Evolutionary conservation across 495 filamentous ascomycete species (phyloP), one percentile per base, ranked within the genome.

Genomic region (Penicillium cosmopolitanum): DNA sequence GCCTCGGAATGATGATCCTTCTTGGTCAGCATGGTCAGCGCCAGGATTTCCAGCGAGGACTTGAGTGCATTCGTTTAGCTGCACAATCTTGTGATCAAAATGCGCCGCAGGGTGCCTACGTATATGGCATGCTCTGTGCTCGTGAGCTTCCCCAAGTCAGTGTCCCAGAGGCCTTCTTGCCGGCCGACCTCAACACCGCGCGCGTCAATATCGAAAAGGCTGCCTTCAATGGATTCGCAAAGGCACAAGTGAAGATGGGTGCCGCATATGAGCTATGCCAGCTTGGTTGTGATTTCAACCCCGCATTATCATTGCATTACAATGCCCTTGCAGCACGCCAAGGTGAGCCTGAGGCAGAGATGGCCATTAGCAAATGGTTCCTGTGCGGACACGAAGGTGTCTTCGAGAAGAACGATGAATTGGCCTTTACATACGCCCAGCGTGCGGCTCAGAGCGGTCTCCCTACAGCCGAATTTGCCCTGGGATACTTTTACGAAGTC

Each of bases 341-440:
- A 73, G 87, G 87, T 9, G 92, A 97, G 65, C 76, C 90, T 0
- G 95, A 98, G 66, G 95, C 94, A 1, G 91, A 96, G 53, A 92
- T 98, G 84, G 92, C 93, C 23, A 94, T 98, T 58, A 97, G 93
- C 68, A 96, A 97, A 74, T 98, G 95, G 95, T 98, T 98, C 74
- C 80, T 98, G 25, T 97, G 95, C 67, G 95, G 95, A 8, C 91
- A 93, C 62, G 93, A 98, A 68, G 86, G 86, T 23, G 80, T 93
- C 6, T 97, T 98, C 68, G 84, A 90, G 42, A 98, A 97, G 80
- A 97, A 96, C 66, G 96, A 98, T 73, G 88, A 90, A 62, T 77
- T 98, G 10, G 96, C 95, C 5, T 98, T 90, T 70, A 88, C 83
- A 25, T 97, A 97, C 68, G 96, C 96, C 23, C 85, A 92, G 55